A percentile compares a stretch with the other conserved stretches of the same genome.
Conservation (phyloP, 2,329 filamentous ascomycete species). For the Aspergillus sclerotialis region DNA sequence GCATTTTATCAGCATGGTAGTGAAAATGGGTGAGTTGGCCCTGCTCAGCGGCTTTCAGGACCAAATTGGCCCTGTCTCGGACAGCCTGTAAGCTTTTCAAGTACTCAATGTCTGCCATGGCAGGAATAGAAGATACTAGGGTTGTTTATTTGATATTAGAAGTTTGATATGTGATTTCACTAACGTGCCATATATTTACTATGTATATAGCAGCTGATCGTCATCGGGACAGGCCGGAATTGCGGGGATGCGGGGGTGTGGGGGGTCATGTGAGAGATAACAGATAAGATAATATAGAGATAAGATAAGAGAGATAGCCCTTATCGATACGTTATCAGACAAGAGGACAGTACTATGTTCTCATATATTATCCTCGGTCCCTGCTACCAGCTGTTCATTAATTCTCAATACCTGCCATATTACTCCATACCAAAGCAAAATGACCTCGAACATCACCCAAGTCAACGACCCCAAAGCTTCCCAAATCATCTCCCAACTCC, state of each 20-base stretch:
- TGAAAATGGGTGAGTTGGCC: conserved; percentile 38
- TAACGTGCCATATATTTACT: too few species aligned
- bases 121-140: too few species aligned
- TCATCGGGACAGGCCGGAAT: too few species aligned
- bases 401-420: neutral
- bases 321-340: too few species aligned
- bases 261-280: too few species aligned
- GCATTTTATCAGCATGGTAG: conserved; percentile 33
- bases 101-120: conserved; percentile 13
- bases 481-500: conserved; percentile 5
- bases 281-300: too few species aligned
- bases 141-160: too few species aligned
- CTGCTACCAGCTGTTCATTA: neutral
- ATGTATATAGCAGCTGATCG: too few species aligned
- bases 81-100: conserved; percentile 23
- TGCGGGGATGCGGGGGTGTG: too few species aligned
- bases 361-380: neutral
- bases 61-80: conserved; percentile 18
- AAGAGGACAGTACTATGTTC: too few species aligned
- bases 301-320: too few species aligned
- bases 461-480: conserved; percentile 5
- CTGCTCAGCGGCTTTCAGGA: conserved; percentile 30
- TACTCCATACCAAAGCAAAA: conserved; percentile 2
- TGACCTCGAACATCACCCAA: conserved; percentile 6
- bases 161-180: too few species aligned